Evolutionary conservation across 2,329 filamentous ascomycete species (phyloP).

Genomic region (Arthrobotrys musiformis): DNA sequence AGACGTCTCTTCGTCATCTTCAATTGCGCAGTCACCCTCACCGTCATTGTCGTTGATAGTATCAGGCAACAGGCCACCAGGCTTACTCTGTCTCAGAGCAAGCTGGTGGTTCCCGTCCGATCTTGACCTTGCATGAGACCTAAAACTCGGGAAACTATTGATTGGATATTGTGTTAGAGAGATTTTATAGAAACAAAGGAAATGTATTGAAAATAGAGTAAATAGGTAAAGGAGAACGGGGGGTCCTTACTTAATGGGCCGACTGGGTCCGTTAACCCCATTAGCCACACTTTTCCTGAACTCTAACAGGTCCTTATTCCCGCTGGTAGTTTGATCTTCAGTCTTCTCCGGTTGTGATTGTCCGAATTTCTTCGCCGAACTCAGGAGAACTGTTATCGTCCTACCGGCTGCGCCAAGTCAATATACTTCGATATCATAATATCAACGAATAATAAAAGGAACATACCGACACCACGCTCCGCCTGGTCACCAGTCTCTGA

Average conservation of each 20-base stretch:
- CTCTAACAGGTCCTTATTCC: slow-evolving; percentile 45
- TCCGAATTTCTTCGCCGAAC: slow-evolving; percentile 27
- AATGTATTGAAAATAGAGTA: neutral
- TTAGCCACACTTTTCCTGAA: slow-evolving; percentile 31
- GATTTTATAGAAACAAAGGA: neutral
- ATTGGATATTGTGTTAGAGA: slow-evolving; percentile 6
- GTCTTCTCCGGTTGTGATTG: neutral
- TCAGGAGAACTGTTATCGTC: slow-evolving; percentile 34
- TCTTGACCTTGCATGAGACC: slow-evolving; percentile 24
- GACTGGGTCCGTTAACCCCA: slow-evolving; percentile 16
- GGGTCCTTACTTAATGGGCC: slow-evolving; percentile 46
- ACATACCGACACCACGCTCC: slow-evolving; percentile 52
- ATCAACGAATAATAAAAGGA: neutral
- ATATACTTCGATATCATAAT: neutral
- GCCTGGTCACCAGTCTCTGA: slow-evolving; percentile 40
- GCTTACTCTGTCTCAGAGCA: slow-evolving; percentile 53
- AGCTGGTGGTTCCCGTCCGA: slow-evolving; percentile 51
- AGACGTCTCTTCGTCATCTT: slow-evolving; percentile 41
- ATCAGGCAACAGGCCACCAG: slow-evolving; percentile 56
- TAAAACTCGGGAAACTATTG: slow-evolving; percentile 35
- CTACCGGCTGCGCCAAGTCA: slow-evolving; percentile 31
- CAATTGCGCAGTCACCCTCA: slow-evolving; percentile 45
- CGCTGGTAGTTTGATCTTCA: slow-evolving; percentile 38
- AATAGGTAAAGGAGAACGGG: neutral
- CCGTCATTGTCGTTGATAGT: slow-evolving; percentile 48